phyloP scores from a whole-genome alignment of 495 filamentous ascomycete genomes.

The Tirmania nivea region DNA sequence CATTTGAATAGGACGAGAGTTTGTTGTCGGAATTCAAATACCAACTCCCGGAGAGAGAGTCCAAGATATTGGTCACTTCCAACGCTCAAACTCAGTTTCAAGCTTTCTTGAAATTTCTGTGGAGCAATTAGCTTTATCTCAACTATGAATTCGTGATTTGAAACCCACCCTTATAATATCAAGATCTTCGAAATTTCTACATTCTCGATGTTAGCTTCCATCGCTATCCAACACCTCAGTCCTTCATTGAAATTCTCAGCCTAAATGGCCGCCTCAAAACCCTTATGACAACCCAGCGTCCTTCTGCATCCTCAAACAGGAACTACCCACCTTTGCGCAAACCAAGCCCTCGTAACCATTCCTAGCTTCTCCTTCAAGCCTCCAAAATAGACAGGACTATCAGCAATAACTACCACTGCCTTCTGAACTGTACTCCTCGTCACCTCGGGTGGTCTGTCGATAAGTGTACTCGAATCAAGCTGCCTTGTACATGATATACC shows the following conservation, averaged over 20 bases:
- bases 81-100: constrained; percentile 42
- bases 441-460: constrained; percentile 63
- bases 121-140: constrained; percentile 12
- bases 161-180: constrained; percentile 41
- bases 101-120: constrained; percentile 74
- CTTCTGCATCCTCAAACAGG: too few species aligned
- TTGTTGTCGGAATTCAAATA: constrained; percentile 83
- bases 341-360: constrained; percentile 87
- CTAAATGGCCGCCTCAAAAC: too few species aligned
- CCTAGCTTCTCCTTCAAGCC: constrained; percentile 36
- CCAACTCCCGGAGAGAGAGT: constrained; percentile 71
- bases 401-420: constrained; percentile 89
- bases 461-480: constrained; percentile 54
- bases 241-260: too few species aligned
- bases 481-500: constrained; percentile 91
- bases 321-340: constrained; percentile 65
- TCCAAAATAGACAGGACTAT: constrained; percentile 42
- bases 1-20: constrained; percentile 87
- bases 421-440: constrained; percentile 94
- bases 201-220: background rate
- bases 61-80: constrained; percentile 60
- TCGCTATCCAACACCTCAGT: too few species aligned
- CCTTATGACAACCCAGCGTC: too few species aligned
- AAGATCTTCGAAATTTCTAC: constrained; percentile 47
- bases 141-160: background rate